phyloP scores from a whole-genome alignment of 352 stramenopile genomes.

The Phytophthora agathidicida region DNA sequence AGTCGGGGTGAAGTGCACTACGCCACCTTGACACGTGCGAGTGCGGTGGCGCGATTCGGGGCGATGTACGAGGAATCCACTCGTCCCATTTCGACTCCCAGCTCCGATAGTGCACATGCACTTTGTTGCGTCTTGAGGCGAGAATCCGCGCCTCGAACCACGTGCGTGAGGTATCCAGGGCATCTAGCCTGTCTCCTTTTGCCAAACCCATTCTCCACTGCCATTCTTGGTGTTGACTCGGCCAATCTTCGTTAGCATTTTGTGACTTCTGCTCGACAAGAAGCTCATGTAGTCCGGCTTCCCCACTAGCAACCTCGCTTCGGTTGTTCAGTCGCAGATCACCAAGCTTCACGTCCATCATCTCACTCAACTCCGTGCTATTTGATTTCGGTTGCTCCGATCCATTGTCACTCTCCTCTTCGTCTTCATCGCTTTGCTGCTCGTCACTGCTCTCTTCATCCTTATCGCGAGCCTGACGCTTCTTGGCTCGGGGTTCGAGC shows the following conservation, averaged over 20 bases:
- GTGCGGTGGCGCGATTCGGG: constrained; percentile 19
- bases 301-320: constrained; percentile 9
- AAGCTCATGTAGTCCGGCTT: constrained; percentile 17
- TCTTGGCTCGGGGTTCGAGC: constrained; percentile 17
- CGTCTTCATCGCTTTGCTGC: not conserved
- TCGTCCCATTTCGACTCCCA: constrained; percentile 35
- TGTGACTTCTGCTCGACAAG: constrained; percentile 19
- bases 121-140: constrained; percentile 20
- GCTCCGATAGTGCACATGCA: constrained; percentile 29
- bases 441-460: not conserved
- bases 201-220: constrained; percentile 13
- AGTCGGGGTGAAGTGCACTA: constrained; percentile 4
- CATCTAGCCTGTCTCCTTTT: constrained; percentile 19
- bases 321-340: constrained; percentile 29
- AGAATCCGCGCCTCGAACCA: constrained; percentile 30
- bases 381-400: not conserved
- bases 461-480: constrained; percentile 4
- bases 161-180: constrained; percentile 11
- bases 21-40: constrained; percentile 23
- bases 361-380: not conserved
- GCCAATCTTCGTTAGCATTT: constrained; percentile 6
- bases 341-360: constrained; percentile 16
- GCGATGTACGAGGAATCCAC: constrained; percentile 26
- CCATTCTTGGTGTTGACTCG: constrained; percentile 15
- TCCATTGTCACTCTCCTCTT: constrained; percentile 11